These are phyloP conservation scores for Naganishia sp. DNA, from an alignment of 1,284 basidiomycete species.

Conservation along the genomic window DNA sequence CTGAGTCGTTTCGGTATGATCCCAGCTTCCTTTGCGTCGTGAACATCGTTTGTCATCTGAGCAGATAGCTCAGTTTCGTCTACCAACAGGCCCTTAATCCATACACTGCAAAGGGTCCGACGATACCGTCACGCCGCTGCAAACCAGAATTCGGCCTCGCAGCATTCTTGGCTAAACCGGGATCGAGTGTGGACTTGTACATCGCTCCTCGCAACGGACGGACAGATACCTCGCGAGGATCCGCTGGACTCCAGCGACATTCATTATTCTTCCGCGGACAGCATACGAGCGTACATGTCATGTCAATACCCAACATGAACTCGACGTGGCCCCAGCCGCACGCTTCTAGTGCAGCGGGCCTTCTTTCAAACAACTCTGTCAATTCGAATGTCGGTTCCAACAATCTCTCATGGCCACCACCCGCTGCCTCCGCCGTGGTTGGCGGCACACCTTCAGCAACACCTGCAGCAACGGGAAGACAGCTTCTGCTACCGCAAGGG, in stretches of 20 bases:
- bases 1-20: too few relatives aligned
- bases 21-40: too few relatives aligned
- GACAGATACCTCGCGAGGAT: background rate
- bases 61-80: too few relatives aligned
- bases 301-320: slow-evolving; percentile 31
- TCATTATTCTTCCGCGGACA: background rate
- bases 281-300: slow-evolving; percentile 23
- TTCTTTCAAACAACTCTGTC: slow-evolving; percentile 11
- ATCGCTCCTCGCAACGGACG: too few relatives aligned
- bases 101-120: too few relatives aligned
- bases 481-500: slow-evolving; percentile 51
- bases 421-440: background rate
- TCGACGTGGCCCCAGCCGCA: slow-evolving; percentile 28
- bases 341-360: slow-evolving; percentile 24
- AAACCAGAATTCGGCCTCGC: too few relatives aligned
- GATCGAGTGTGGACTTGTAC: too few relatives aligned
- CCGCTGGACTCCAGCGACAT: background rate
- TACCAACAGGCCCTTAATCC: too few relatives aligned
- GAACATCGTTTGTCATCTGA: too few relatives aligned
- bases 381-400: background rate
- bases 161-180: background rate
- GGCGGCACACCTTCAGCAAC: background rate
- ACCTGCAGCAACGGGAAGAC: slow-evolving; percentile 41
- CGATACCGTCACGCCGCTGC: too few relatives aligned
- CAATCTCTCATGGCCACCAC: slow-evolving; percentile 17